Evolutionary conservation across 352 stramenopile genomes (phyloP), one percentile per base, ranked within the genome.

Genomic region (Phytophthora brassicae): DNA sequence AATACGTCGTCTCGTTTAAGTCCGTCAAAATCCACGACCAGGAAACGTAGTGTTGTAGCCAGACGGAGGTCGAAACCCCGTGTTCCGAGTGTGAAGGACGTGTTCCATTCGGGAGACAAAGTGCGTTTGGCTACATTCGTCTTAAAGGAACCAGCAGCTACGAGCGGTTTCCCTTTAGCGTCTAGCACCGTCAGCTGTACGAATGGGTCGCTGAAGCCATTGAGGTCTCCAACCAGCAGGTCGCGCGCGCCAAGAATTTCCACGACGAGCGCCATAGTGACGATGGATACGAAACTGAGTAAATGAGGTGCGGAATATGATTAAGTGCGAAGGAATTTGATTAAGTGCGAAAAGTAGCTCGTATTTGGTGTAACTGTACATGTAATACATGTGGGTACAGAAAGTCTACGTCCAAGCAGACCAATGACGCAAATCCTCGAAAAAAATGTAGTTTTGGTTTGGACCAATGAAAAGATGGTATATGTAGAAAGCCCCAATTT

Each of bases 171-270:
- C 47, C 76, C 78, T 42, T 67, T 74, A 54, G 70, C 60, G 62
- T 92, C 75, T 33, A 87, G 66, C 48, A 86, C 74, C 46, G 70
- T 64, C 12, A 92, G 47, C 49, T 74, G 53, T 54, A 88, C 80
- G 64, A 81, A 92, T 52, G 82, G 82, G 64, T 92, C 82, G 70
- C 82, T 92, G 29, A 79, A 83, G 51, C 84, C 84, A 49, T 86
- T 89, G 24, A 77, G 47, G 69, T 92, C 84, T 39, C 74, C 81
- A 8, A 74, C 77, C 47, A 89, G 71, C 28, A 94, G 74, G 22
- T 69, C 77, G 20, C 77, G 72, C 39, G 84, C 84, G 66, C 76
- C 75, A 19, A 77, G 71, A 42, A 93, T 52, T 41, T 64, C 70
- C 59, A 89, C 77, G 12, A 67, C 48, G 31, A 83, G 70, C 59